These are phyloP conservation scores for Thoreauomyces humboldtii DNA, from an alignment of 192 early-diverging fungal species.

Conservation along the genomic window DNA sequence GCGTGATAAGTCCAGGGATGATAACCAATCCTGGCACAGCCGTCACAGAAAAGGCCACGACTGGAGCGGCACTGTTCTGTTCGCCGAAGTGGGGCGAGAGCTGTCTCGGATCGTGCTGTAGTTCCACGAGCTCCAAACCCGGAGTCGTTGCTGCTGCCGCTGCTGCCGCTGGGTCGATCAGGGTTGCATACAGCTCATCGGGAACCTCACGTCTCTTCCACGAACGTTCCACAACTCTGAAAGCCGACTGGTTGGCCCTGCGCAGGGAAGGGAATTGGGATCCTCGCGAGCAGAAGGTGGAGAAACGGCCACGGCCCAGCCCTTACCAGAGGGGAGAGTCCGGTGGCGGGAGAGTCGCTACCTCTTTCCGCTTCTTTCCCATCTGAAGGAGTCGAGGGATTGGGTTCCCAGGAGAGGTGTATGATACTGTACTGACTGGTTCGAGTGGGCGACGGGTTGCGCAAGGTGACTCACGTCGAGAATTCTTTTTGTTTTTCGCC, in stretches of 20 bases:
- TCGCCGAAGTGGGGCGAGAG: not conserved
- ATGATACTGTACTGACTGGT: no score
- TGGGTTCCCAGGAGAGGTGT: no score
- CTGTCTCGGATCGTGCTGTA: not conserved
- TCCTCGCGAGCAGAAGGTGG: not conserved
- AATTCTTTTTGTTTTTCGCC: no score
- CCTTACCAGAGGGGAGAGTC: conserved; percentile 18
- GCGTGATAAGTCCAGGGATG: conserved; percentile 76
- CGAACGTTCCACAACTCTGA: conserved; percentile 44
- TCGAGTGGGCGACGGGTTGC: no score
- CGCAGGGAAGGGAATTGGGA: not conserved
- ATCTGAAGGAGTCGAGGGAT: not conserved
- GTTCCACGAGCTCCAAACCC: not conserved
- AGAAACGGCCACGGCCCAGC: not conserved
- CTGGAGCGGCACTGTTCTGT: not conserved
- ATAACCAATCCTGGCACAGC: conserved; percentile 66
- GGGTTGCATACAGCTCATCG: conserved; percentile 9
- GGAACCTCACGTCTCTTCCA: conserved; percentile 40
- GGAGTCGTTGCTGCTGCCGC: not conserved
- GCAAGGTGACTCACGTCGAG: no score
- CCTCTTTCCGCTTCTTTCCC: not conserved
- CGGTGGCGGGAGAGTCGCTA: conserved; percentile 4
- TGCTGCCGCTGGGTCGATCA: conserved; percentile 8
- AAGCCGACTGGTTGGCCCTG: conserved; percentile 43
- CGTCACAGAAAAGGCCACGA: conserved; percentile 40